Evolutionary conservation across 371 early-diverging fungal genomes (phyloP), one percentile per base, ranked within the genome.

Genomic region (Capillidium rhysosporum): DNA sequence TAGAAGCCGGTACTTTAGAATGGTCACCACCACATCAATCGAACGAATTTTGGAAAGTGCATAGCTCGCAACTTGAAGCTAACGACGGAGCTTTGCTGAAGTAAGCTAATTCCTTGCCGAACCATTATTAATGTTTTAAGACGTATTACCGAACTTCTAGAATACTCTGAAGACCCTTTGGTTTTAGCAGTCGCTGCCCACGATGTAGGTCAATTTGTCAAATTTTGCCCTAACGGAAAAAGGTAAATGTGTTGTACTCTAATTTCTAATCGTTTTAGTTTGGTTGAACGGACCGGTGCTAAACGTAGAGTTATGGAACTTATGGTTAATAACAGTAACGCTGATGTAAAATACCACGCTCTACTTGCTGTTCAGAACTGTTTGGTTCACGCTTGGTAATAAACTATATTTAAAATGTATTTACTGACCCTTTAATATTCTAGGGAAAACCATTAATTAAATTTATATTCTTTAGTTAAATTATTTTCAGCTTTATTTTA

Each of bases 231-330:
- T 18, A 73, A 78, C 40, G 92, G 90, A 38, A 92, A 89, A 67
- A 79, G 74, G 83, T 84, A 70, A 58, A 59, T 23, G 30, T 10
- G 9, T 21, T n/a, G 9, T 2, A 40, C 16, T n/a, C 16, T 29
- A 28, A 29, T 41, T 43, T 39, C 21, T 21, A 21, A 9, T 28
- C 26, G 38, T 4, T 46, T 12, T 66, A 87, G 86, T 56, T 61
- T 84, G 54, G 64, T 96, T 39, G 85, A 91, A 60, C 81, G 86
- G 16, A 74, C 84, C 52, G 94, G 95, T 31, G 88, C 87, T 30
- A 97, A 97, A 70, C 78, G 84, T 38, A 75, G 80, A 45, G 80
- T 94, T 54, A 94, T 97, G 95, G 87, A 83, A 62, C 70, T 93
- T 49, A 93, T 97, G 92, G 40, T 45, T 7, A 73, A 84, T 14